phyloP scores from a whole-genome alignment of 768 basidiomycete species.

The Mycena haematopus region DNA sequence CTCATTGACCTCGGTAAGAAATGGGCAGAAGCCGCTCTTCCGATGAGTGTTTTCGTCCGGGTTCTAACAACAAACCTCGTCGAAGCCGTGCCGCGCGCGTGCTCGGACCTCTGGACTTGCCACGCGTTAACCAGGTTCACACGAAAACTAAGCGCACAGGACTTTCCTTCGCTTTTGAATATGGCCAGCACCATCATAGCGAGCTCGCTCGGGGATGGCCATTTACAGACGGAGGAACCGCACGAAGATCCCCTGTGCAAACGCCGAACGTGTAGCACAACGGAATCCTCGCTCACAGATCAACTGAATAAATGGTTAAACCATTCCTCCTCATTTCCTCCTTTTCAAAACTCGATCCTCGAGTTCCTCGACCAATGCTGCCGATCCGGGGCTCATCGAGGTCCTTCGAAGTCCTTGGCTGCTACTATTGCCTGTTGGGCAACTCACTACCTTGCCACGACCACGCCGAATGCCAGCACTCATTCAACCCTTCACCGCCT shows the following conservation, averaged over 20 bases:
- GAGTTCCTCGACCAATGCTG: constrained; percentile 21
- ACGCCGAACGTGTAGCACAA: not conserved
- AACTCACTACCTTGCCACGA: constrained; percentile 12
- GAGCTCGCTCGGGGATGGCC: constrained; percentile 3
- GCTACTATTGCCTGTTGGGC: constrained; percentile 23
- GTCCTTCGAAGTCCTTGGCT: constrained; percentile 7
- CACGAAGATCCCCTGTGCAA: not conserved
- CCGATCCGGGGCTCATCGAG: constrained; percentile 11
- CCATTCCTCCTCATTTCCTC: constrained; percentile 15
- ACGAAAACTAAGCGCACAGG: constrained; percentile 14
- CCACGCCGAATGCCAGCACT: not conserved
- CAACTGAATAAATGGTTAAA: constrained; percentile 20
- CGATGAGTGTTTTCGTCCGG: constrained; percentile 39
- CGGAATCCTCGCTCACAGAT: constrained; percentile 3
- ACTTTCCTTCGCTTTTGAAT: constrained; percentile 9
- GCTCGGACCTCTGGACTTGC: constrained; percentile 22
- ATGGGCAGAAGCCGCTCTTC: constrained; percentile 42
- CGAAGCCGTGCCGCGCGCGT: constrained; percentile 1
- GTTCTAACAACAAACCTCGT: constrained; percentile 40
- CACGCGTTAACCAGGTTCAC: constrained; percentile 14
- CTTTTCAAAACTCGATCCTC: not conserved
- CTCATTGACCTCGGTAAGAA: constrained; percentile 50
- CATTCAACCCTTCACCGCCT: constrained; percentile 1
- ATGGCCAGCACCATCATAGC: constrained; percentile 14
- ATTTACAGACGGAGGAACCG: not conserved